Evolutionary conservation across 148 eudicot genomes (phyloP).

Genomic region (Cornus florida): DNA sequence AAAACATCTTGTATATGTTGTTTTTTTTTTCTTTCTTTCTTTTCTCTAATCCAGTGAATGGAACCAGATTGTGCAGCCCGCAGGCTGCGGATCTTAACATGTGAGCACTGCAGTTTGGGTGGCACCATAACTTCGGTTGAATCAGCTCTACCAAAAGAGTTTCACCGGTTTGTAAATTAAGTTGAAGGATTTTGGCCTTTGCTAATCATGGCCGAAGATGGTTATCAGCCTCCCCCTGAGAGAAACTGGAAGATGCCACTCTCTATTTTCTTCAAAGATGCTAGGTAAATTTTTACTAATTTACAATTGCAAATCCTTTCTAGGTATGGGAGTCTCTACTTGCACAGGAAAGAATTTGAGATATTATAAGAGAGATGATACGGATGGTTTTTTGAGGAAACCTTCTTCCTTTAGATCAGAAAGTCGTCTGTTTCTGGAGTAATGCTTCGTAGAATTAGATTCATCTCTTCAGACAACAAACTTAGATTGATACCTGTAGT

Average conservation of each 20-base stretch:
- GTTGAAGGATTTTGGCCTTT: background rate
- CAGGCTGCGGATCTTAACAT: slow-evolving; percentile 12
- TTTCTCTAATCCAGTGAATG: slow-evolving; percentile 5
- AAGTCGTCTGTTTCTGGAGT: background rate
- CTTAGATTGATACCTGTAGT: background rate
- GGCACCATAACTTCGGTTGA: slow-evolving; percentile 9
- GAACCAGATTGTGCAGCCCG: slow-evolving; percentile 7
- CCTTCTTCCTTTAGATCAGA: background rate
- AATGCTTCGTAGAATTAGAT: background rate
- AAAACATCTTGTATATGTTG: background rate
- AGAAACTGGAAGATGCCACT: slow-evolving; percentile 49
- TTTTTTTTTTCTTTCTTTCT: background rate
- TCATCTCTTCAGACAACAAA: too few relatives aligned
- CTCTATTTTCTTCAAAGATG: slow-evolving; percentile 70
- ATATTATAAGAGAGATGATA: background rate
- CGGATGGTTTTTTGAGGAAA: background rate
- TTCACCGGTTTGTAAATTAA: background rate
- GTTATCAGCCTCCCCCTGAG: slow-evolving; percentile 19
- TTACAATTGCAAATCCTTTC: background rate
- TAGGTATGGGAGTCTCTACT: background rate
- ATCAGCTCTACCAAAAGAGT: slow-evolving; percentile 8
- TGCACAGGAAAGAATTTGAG: background rate
- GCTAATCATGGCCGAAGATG: slow-evolving; percentile 37
- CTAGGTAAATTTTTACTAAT: slow-evolving; percentile 37
- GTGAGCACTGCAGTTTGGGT: slow-evolving; percentile 14